A percentile compares a stretch with the other conserved stretches of the same genome.
Conservation (phyloP, 768 basidiomycete genomes). For the Lentinus brumalis region DNA sequence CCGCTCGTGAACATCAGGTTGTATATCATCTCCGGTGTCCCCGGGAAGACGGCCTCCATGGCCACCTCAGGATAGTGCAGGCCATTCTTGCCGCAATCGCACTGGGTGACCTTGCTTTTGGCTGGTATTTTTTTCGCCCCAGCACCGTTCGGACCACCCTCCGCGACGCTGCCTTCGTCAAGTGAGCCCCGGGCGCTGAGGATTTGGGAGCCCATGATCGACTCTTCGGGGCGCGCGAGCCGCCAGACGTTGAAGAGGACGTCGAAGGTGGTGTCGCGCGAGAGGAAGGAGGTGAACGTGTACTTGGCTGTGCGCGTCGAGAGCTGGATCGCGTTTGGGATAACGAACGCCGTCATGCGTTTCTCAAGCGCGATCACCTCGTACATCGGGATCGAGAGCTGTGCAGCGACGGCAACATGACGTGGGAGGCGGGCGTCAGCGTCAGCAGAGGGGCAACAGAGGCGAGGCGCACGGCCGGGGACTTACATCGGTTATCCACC, state of each 20-base stretch:
- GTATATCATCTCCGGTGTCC: slow-evolving; percentile 93
- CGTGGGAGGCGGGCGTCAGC: neutral
- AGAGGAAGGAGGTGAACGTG: slow-evolving; percentile 95
- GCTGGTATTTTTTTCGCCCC: slow-evolving; percentile 21
- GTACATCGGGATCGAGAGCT: slow-evolving; percentile 87
- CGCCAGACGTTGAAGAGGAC: slow-evolving; percentile 97
- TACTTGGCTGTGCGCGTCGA: slow-evolving; percentile 84
- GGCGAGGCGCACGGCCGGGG: neutral
- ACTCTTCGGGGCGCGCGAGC: slow-evolving; percentile 74
- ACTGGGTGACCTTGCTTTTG: slow-evolving; percentile 62
- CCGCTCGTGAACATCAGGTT: slow-evolving; percentile 95
- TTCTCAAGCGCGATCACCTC: slow-evolving; percentile 89
- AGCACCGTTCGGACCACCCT: slow-evolving; percentile 8
- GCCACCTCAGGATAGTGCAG: slow-evolving; percentile 73
- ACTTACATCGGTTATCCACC: slow-evolving; percentile 95
- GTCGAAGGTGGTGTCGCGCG: slow-evolving; percentile 94
- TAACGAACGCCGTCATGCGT: slow-evolving; percentile 97
- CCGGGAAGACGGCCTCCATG: slow-evolving; percentile 79
- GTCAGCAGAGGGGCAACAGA: neutral
- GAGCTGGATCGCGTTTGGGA: slow-evolving; percentile 94
- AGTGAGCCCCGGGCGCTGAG: slow-evolving; percentile 28
- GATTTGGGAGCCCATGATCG: slow-evolving; percentile 22
- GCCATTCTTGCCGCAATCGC: slow-evolving; percentile 71
- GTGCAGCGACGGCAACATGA: slow-evolving; percentile 17
- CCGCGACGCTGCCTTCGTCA: slow-evolving; percentile 18